These are phyloP conservation scores for Echria macrotheca DNA, from an alignment of 495 filamentous ascomycete species.

Conservation along the genomic window DNA sequence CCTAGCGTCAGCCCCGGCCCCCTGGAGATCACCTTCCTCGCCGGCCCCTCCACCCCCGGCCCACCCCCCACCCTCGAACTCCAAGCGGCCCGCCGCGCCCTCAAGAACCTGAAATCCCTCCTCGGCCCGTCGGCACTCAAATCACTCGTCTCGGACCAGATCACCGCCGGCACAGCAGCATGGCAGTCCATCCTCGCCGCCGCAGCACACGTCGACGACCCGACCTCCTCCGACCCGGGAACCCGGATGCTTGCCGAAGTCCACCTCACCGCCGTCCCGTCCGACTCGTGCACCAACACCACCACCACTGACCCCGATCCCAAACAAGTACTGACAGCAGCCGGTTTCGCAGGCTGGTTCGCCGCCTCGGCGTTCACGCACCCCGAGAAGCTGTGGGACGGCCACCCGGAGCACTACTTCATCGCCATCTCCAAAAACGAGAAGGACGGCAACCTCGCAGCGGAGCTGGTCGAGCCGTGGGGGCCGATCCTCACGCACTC, in stretches of 20 bases:
- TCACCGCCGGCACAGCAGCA: slow-evolving; percentile 12
- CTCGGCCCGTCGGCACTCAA: slow-evolving; percentile 13
- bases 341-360: slow-evolving; percentile 16
- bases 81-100: slow-evolving; percentile 9
- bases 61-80: slow-evolving; percentile 8
- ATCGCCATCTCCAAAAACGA: background rate
- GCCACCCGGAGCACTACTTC: slow-evolving; percentile 21
- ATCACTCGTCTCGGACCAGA: slow-evolving; percentile 14
- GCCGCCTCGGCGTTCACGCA: slow-evolving; percentile 13
- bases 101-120: slow-evolving; percentile 15
- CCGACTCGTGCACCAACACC: slow-evolving; percentile 8
- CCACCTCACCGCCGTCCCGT: background rate
- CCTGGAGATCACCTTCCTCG: background rate
- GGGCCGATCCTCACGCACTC: slow-evolving; percentile 17
- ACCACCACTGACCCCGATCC: too few species aligned
- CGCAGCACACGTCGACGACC: slow-evolving; percentile 4
- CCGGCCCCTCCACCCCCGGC: background rate
- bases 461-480: slow-evolving; percentile 22
- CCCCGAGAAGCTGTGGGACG: slow-evolving; percentile 7
- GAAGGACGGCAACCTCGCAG: slow-evolving; percentile 9
- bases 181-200: slow-evolving; percentile 14
- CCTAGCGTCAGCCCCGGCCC: too few species aligned
- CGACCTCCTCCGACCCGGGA: background rate
- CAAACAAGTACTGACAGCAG: too few species aligned
- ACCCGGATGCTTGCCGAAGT: slow-evolving; percentile 7